phyloP scores from a whole-genome alignment of 192 early-diverging fungal genomes.

The Haplosporangium gracile region DNA sequence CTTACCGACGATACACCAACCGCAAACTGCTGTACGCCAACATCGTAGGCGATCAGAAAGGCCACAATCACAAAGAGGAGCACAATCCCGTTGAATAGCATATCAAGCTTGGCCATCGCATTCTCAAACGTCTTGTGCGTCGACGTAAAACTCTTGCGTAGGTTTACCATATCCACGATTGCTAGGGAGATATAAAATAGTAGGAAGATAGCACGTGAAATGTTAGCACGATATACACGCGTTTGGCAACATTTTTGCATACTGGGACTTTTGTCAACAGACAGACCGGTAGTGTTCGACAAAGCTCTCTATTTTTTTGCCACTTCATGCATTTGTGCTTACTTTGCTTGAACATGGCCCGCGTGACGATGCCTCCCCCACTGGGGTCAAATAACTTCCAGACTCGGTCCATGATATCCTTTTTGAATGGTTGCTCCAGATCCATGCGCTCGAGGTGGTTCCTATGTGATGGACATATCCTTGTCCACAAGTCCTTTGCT shows the following conservation, averaged over 20 bases:
- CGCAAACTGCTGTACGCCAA: constrained; percentile 48
- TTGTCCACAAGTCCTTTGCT: constrained; percentile 37
- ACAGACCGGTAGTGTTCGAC: neutral
- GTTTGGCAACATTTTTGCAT: neutral
- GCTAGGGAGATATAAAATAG: neutral
- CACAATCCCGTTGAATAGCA: constrained; percentile 33
- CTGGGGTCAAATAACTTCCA: constrained; percentile 42
- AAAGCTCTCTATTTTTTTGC: too few species aligned
- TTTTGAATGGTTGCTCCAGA: constrained; percentile 37
- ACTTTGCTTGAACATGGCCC: constrained; percentile 49
- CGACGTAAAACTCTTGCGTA: constrained; percentile 44
- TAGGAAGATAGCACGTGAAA: neutral
- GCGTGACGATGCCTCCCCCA: constrained; percentile 30
- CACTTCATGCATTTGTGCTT: neutral
- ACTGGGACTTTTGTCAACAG: neutral
- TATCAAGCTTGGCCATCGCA: constrained; percentile 47
- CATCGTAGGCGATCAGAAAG: constrained; percentile 39
- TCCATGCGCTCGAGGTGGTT: constrained; percentile 31
- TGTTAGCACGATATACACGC: neutral
- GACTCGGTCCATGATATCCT: constrained; percentile 41
- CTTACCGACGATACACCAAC: constrained; percentile 47
- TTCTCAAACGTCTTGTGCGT: constrained; percentile 53
- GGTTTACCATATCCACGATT: constrained; percentile 50
- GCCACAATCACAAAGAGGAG: constrained; percentile 35
- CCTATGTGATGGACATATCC: constrained; percentile 41